Evolutionary conservation across 164 flowering plant genomes (phyloP), one percentile per base, ranked within the genome.

Genomic region (Aristolochia fimbriata): DNA sequence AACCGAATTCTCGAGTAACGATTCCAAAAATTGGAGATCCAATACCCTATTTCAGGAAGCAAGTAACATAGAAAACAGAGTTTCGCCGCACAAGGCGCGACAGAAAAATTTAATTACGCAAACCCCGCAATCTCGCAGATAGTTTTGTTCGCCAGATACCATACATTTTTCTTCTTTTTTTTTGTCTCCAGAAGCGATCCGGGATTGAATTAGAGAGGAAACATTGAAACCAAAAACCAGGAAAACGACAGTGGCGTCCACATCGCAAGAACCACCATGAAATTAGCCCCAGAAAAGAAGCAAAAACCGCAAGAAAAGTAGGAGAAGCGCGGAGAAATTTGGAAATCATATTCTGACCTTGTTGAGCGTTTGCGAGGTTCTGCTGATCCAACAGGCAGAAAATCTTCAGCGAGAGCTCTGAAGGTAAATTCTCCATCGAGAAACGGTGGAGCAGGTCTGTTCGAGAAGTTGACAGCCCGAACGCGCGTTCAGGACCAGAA

Each of bases 381-480:
- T 76, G 84, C 57, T 81, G 77, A 73, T 88, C 88, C 73, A 85
- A 72, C 46, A 73, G 74, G 61, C 71, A 61, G 76, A 88, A 81
- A 61, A 85, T 82, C 70, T 81, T 83, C 6, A 66, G 67, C 55
- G 65, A 76, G 11, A 88, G 27, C 24, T 85, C 88, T 15, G 54
- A 55, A 11, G 96, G 88, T 60, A 88, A 74, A 15, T 59, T 63
- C 60, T 87, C 86, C 96, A 83, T 83, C 30, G 30, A 27, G 30
- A 27, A 27, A 27, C 30, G 5, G 30, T 27, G 5, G 30, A 2
- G 30, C 30, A 2, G 30, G 30, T 27, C 30, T 27, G 5, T n/a
- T 17, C 52, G 22, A 13, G 43, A 10, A 7, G 43, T 3, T 37
- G 43, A 37, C 43, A n/a, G 43, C 4, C 12, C 43, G 43, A 37